A percentile compares a stretch with the other conserved stretches of the same genome.
These are phyloP conservation scores for Neonectria coccinea DNA, from an alignment of 2,329 filamentous ascomycete genomes.

Conservation along the genomic window DNA sequence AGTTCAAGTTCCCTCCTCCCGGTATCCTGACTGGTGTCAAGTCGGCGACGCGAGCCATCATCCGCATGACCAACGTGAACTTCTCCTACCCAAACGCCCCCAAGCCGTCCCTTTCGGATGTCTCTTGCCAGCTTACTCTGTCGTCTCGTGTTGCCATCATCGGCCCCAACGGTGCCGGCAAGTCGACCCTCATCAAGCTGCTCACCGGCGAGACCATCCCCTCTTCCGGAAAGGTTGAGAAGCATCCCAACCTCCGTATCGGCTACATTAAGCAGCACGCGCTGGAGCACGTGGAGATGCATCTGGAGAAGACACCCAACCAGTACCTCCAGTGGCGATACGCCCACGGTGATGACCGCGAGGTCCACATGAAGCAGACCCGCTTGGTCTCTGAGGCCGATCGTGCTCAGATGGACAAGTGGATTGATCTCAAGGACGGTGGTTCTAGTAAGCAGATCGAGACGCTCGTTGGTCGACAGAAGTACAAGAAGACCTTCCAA, in stretches of 20 bases:
- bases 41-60: slow-evolving; percentile 91
- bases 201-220: slow-evolving; percentile 93
- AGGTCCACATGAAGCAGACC: slow-evolving; percentile 97
- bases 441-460: slow-evolving; percentile 83
- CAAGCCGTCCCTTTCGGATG: slow-evolving; percentile 89
- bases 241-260: slow-evolving; percentile 98
- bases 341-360: slow-evolving; percentile 94
- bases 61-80: slow-evolving; percentile 91
- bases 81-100: slow-evolving; percentile 92
- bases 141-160: slow-evolving; percentile 97
- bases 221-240: slow-evolving; percentile 88
- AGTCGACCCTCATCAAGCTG: slow-evolving; percentile 97
- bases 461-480: slow-evolving; percentile 92
- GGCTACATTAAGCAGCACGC: slow-evolving; percentile 99
- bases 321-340: slow-evolving; percentile 99
- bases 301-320: slow-evolving; percentile 98
- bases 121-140: slow-evolving; percentile 87
- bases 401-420: slow-evolving; percentile 90
- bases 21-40: slow-evolving; percentile 96
- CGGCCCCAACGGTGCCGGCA: slow-evolving; percentile 96
- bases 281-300: slow-evolving; percentile 99
- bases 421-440: slow-evolving; percentile 86
- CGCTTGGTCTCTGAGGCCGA: slow-evolving; percentile 89
- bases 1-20: slow-evolving; percentile 98
- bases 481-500: slow-evolving; percentile 99